Conservation (phyloP, 331 rosid genomes). For the Acacia pycnantha region DNA sequence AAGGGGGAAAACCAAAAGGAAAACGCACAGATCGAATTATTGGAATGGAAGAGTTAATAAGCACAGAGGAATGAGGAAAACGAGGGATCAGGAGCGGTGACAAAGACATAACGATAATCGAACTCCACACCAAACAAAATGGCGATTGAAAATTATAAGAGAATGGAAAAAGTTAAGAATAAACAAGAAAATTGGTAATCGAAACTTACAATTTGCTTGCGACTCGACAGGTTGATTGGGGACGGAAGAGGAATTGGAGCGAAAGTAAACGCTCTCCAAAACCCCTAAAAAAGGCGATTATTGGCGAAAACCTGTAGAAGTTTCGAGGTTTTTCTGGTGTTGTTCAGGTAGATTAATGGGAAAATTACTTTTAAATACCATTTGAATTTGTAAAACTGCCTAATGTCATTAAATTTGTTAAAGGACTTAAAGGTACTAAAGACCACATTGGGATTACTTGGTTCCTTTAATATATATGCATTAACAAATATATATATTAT, state of each 20-base stretch:
- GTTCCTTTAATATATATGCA: too few species aligned
- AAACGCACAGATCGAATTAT: background rate
- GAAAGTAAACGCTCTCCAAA: background rate
- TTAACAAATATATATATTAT: too few species aligned
- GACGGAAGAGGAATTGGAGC: background rate
- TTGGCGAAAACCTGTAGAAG: slow-evolving; percentile 35
- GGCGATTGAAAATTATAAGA: background rate
- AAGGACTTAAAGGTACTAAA: too few species aligned
- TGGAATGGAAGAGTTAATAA: background rate
- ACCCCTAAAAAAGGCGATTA: slow-evolving; percentile 26
- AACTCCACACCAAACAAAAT: background rate
- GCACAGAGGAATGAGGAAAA: background rate
- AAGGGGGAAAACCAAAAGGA: background rate
- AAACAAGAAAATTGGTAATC: background rate
- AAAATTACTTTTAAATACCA: too few species aligned
- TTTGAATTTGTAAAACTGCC: too few species aligned
- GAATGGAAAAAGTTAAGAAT: background rate
- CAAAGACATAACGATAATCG: background rate
- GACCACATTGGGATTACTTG: too few species aligned
- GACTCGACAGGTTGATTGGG: background rate
- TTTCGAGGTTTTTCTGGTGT: slow-evolving; percentile 40
- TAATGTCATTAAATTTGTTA: too few species aligned
- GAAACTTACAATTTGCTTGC: slow-evolving; percentile 33
- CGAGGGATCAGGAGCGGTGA: background rate
- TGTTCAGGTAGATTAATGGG: background rate